Percentiles rank a stretch among this genome's conserved stretches.
Evolutionary conservation across 2,329 filamentous ascomycete genomes (phyloP).

Genomic region (Lachnellula cervina): DNA sequence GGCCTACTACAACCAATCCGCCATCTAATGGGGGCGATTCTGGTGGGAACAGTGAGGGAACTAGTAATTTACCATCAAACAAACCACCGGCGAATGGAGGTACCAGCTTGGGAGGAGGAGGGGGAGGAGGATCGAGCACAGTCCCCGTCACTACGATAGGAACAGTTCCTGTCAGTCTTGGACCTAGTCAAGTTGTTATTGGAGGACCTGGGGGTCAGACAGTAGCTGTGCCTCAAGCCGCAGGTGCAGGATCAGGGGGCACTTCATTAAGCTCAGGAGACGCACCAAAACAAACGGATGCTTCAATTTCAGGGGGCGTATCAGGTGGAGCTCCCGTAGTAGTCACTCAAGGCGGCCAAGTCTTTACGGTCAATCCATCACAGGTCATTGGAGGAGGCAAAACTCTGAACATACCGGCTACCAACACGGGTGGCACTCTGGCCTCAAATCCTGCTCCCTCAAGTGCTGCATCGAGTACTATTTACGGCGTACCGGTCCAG

Average conservation of each 20-base stretch:
- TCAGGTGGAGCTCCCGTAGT: background rate
- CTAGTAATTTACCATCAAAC: background rate
- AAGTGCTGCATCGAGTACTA: slow-evolving; percentile 10
- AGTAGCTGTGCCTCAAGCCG: slow-evolving; percentile 8
- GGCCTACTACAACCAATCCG: background rate
- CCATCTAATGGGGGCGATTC: background rate
- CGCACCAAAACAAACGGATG: too few species aligned
- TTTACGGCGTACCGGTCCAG: slow-evolving; percentile 19
- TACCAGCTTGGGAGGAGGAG: background rate
- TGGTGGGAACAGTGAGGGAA: background rate
- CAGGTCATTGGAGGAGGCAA: slow-evolving; percentile 22
- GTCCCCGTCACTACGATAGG: slow-evolving; percentile 11
- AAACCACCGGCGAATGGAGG: background rate
- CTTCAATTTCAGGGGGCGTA: too few species aligned
- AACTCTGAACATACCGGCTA: slow-evolving; percentile 18
- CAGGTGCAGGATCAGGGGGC: background rate
- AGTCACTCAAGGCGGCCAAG: slow-evolving; percentile 22
- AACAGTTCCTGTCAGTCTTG: slow-evolving; percentile 19
- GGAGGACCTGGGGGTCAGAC: slow-evolving; percentile 13
- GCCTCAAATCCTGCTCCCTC: background rate
- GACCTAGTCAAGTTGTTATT: slow-evolving; percentile 20
- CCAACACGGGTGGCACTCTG: slow-evolving; percentile 7
- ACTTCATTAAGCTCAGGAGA: background rate
- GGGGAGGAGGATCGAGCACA: background rate
- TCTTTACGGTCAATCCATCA: slow-evolving; percentile 26